Conservation (phyloP, 2,329 filamentous ascomycete genomes). For the Colletotrichum noveboracense region DNA sequence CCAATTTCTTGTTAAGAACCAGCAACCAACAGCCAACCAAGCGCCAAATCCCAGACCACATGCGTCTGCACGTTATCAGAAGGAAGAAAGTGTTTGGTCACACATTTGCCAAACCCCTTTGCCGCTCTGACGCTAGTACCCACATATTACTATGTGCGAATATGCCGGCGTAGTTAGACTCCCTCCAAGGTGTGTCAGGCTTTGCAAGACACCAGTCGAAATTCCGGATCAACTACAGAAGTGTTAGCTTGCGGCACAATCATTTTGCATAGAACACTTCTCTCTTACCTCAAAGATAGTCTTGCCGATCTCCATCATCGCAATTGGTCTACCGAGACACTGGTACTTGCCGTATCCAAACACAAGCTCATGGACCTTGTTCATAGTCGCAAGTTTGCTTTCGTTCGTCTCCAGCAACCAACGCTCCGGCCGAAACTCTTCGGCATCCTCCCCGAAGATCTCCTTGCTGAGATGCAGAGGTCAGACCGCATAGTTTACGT, state of each 20-base stretch:
- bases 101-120: background rate
- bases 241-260: background rate
- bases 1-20: background rate
- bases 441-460: conserved; percentile 62
- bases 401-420: conserved; percentile 53
- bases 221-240: conserved; percentile 15
- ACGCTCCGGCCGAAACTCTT: conserved; percentile 61
- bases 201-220: conserved; percentile 23
- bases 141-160: conserved; percentile 19
- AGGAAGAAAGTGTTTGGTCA: background rate
- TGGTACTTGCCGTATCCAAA: conserved; percentile 50
- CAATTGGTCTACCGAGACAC: conserved; percentile 53
- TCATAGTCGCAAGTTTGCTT: conserved; percentile 37
- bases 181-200: conserved; percentile 18
- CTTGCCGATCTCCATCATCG: conserved; percentile 54
- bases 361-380: conserved; percentile 42
- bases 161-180: conserved; percentile 12
- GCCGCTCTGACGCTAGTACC: conserved; percentile 14
- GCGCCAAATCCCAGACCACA: background rate
- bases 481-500: conserved; percentile 12
- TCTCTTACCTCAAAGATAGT: conserved; percentile 48
- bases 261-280: rapidly evolving
- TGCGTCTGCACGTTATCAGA: background rate
- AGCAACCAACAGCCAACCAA: background rate
- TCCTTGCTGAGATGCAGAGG: conserved; percentile 57